phyloP scores from a whole-genome alignment of 805 yeast species.

The Kuraishia floccosa region DNA sequence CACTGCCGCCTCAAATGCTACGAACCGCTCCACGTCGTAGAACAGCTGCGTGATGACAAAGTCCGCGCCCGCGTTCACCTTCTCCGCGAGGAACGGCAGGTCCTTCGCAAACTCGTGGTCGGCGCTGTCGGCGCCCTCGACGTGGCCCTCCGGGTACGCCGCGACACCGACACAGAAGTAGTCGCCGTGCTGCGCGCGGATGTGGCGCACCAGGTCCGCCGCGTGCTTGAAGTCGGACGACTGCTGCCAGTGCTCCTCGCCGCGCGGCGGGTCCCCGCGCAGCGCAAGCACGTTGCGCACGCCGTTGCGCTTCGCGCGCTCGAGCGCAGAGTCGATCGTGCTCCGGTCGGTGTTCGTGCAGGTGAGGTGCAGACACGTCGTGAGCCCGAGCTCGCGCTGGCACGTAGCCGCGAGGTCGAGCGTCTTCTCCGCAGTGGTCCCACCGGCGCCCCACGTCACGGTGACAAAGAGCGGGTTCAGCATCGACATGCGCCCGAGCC shows the following conservation, averaged over 20 bases:
- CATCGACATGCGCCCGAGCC: conserved; percentile 82
- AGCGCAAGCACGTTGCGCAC: conserved; percentile 83
- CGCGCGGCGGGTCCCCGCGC: conserved; percentile 93
- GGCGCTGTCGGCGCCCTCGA: conserved; percentile 64
- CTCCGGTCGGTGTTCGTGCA: conserved; percentile 84
- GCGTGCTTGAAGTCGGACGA: conserved; percentile 60
- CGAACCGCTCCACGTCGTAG: conserved; percentile 73
- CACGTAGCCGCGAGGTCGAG: conserved; percentile 73
- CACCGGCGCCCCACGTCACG: conserved; percentile 99
- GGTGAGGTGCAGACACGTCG: conserved; percentile 89
- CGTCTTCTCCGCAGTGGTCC: conserved; percentile 82
- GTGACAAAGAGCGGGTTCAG: conserved; percentile 85
- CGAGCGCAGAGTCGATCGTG: conserved; percentile 71
- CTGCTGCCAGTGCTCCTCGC: conserved; percentile 54
- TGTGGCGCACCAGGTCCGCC: conserved; percentile 76
- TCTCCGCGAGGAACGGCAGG: conserved; percentile 70
- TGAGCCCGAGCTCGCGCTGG: conserved; percentile 64
- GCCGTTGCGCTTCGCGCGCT: conserved; percentile 62
- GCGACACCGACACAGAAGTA: conserved; percentile 94
- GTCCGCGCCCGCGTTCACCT: conserved; percentile 90
- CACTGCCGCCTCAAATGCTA: conserved; percentile 47
- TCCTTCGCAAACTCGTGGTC: conserved; percentile 61
- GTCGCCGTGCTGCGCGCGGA: conserved; percentile 58
- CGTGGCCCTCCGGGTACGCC: conserved; percentile 96
- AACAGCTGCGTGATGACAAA: conserved; percentile 87